These are phyloP conservation scores for Trichoderma atrobrunneum DNA, from an alignment of 2,329 filamentous ascomycete species.

Conservation along the genomic window DNA sequence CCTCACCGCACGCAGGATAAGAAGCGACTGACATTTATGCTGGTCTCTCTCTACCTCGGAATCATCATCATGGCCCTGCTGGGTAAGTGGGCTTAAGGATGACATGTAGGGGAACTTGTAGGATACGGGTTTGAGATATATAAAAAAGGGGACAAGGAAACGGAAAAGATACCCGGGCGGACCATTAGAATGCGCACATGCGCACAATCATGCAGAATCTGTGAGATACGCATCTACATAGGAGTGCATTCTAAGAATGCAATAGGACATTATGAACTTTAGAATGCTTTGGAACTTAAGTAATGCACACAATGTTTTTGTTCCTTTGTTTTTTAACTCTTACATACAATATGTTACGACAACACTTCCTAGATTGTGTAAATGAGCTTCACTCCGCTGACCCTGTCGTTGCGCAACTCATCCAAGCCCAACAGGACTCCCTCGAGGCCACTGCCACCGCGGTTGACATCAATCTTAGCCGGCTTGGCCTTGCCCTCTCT, in stretches of 20 bases:
- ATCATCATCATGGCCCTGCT: constrained; percentile 72
- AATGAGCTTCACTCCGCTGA: constrained; percentile 16
- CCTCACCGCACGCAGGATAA: constrained; percentile 63
- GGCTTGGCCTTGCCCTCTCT: constrained; percentile 37
- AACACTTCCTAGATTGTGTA: neutral
- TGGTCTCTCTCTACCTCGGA: constrained; percentile 62
- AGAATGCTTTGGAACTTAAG: neutral
- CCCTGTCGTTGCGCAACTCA: constrained; percentile 14
- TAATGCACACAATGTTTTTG: neutral
- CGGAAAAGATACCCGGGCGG: neutral
- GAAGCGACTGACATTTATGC: constrained; percentile 51
- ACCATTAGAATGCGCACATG: neutral
- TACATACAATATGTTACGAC: neutral
- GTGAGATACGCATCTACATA: neutral
- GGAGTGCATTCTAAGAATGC: neutral
- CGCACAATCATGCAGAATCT: neutral
- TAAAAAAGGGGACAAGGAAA: neutral
- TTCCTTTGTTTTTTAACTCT: neutral
- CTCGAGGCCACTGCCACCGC: constrained; percentile 21
- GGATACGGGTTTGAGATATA: neutral
- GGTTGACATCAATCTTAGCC: constrained; percentile 30
- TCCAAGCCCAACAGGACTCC: constrained; percentile 34
- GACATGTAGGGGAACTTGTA: too few relatives aligned
- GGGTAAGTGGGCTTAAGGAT: constrained; percentile 68
- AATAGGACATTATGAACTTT: neutral